phyloP scores from a whole-genome alignment of 768 basidiomycete species.

The Podaxis sp. region DNA sequence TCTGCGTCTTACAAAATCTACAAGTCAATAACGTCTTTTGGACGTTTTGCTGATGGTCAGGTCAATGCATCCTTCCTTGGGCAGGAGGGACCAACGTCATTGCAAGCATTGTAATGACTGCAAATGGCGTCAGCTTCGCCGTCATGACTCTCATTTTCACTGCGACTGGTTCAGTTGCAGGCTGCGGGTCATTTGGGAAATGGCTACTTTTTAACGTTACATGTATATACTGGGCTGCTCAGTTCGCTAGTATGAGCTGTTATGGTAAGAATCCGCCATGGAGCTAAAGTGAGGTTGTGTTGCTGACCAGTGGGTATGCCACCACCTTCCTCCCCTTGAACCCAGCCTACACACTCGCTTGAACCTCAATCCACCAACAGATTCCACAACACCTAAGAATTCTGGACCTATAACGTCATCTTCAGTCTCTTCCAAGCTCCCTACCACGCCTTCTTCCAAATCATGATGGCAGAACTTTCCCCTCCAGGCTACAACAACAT shows the following conservation, averaged over 20 bases:
- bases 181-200: constrained; percentile 72
- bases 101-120: constrained; percentile 71
- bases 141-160: constrained; percentile 84
- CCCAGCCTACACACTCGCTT: background rate
- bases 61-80: constrained; percentile 80
- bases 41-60: no score
- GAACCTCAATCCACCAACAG: background rate
- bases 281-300: background rate
- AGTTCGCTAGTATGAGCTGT: constrained; percentile 73
- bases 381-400: constrained; percentile 84
- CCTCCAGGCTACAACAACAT: constrained; percentile 88
- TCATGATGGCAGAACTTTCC: constrained; percentile 87
- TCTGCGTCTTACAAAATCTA: no score
- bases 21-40: no score
- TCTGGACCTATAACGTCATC: constrained; percentile 83
- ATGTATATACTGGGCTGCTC: constrained; percentile 75
- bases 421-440: constrained; percentile 84
- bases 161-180: constrained; percentile 70
- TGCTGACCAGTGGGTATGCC: constrained; percentile 38
- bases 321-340: background rate
- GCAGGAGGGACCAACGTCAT: constrained; percentile 68
- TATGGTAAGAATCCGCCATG: constrained; percentile 44
- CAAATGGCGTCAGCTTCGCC: constrained; percentile 76
- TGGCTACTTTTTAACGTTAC: constrained; percentile 77
- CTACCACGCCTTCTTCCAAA: constrained; percentile 84